Base-by-base conservation (phyloP, 2,329 filamentous ascomycete species). In the Allantophomopsis lycopodina region DNA sequence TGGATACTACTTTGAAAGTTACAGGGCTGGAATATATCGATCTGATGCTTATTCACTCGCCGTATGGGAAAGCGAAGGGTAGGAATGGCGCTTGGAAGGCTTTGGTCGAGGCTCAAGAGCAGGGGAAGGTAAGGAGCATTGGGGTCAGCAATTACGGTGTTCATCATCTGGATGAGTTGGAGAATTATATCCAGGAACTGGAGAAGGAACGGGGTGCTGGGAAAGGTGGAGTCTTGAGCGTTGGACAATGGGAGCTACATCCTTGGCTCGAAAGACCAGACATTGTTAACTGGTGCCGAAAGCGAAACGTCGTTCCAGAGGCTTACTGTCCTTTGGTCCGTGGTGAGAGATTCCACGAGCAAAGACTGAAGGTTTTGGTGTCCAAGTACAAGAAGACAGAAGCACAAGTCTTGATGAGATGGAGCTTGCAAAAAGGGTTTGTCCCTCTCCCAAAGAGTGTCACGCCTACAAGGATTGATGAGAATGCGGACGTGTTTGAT, bases 211-310 rank as follows among this genome's bases (percentile, higher is more conserved):
- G 71, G 34, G 75, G 73, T 1, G 61, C 65, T 42, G 79, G 77
- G 8, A 78, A 75, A 48, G 77, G 74, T 35, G 84, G 84, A 17
- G 64, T 84, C 32, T 71, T 94, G 52, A 82, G 79, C 44, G 82
- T 94, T 31, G 87, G 85, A 32, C 88, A 94, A 60, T 86, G 82
- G 60, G 88, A 95, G 61, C 63, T 95, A 10, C 88, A 95, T 59
- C 88, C 88, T 1, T 95, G 86, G 87, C 74, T 87, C 33, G 69
- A 77, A 7, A 69, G 87, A n/a, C 63, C 68, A 16, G 86, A 94
- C 52, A 85, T 95, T 44, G 76, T 79, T 7, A 64, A 73, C 36
- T 95, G 87, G 86, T 83, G 82, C 50, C 58, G 67, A 46, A 66
- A 78, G 57, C 67, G 75, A 14, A 67, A 68, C 43, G 63, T 83